Evolutionary conservation across 805 yeast genomes (phyloP).

Genomic region (Scheffersomyces amazonensis): DNA sequence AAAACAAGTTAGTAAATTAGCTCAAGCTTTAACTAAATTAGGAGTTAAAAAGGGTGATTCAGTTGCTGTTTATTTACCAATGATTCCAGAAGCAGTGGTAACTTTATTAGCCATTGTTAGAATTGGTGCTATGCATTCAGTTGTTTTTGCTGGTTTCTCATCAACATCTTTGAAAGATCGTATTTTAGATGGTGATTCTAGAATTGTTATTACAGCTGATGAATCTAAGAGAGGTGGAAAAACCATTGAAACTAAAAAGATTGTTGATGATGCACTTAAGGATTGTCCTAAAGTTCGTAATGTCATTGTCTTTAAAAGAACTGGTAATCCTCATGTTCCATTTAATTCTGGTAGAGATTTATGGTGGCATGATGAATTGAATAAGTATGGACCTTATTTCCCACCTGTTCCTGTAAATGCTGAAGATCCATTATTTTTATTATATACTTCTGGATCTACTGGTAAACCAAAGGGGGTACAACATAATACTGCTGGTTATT

Average conservation of each 20-base stretch:
- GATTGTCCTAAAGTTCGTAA: slow-evolving; percentile 72
- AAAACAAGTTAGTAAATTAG: slow-evolving; percentile 79
- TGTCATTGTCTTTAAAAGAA: slow-evolving; percentile 85
- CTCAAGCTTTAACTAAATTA: slow-evolving; percentile 76
- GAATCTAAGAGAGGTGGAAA: slow-evolving; percentile 96
- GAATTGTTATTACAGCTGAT: slow-evolving; percentile 88
- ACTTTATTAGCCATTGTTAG: slow-evolving; percentile 93
- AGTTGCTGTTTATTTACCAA: slow-evolving; percentile 94
- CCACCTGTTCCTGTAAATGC: slow-evolving; percentile 86
- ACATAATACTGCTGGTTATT: slow-evolving; percentile 92
- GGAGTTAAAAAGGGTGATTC: slow-evolving; percentile 95
- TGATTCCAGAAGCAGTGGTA: slow-evolving; percentile 95
- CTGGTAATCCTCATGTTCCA: slow-evolving; percentile 70
- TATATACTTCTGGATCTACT: slow-evolving; percentile 97
- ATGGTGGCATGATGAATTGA: slow-evolving; percentile 93
- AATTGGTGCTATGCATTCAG: slow-evolving; percentile 95
- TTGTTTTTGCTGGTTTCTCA: slow-evolving; percentile 94
- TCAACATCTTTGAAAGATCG: slow-evolving; percentile 92
- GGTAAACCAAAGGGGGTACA: slow-evolving; percentile 98
- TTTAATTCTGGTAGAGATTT: slow-evolving; percentile 79
- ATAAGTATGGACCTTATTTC: slow-evolving; percentile 75
- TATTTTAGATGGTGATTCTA: slow-evolving; percentile 81
- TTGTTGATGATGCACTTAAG: slow-evolving; percentile 90
- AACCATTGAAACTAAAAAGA: slow-evolving; percentile 85
- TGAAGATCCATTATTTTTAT: slow-evolving; percentile 93